Base-by-base conservation (phyloP, 257 asterid species). In the Salvia rosmarinus region DNA sequence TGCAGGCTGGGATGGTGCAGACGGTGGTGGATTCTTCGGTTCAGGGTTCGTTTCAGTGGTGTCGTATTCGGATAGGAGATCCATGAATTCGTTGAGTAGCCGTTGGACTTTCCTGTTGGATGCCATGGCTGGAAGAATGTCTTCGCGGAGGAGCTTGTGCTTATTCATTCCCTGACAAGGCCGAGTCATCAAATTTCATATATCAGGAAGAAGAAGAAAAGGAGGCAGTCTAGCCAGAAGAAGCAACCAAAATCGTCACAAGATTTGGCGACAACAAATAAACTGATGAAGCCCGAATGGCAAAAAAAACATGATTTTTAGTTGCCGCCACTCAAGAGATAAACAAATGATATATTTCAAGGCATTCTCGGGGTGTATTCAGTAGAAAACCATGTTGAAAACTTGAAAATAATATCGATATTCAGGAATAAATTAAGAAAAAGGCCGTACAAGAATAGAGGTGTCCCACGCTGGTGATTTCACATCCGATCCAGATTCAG, bases 41-140 rank as follows among this genome's bases (percentile, higher is more conserved):
- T 65, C 77, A 4, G 47, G 2, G 74, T 68, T 74, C 34, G 75
- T 63, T 75, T 82, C 90, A 14, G 78, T 43, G 39, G 81, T 52
- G 52, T 79, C 86, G 16, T 89, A 89, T 71, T 91, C 99, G 14
- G 92, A 83, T 0, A 95, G 82, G 74, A 85, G 96, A 77, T 88
- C 88, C 89, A 88, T 77, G 78, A 88, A 88, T 82, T 91, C 99
- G 7, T 91, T 89, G 13, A 95, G 95, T 76, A 95, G 70, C 68
- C 99, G 84, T 74, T 95, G 99, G 44, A 95, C 96, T 82, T 95
- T 89, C 43, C 98, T 75, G 79, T 91, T 95, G 3, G 97, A 85
- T 46, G 99, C 99, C 97, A 95, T 88, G 32, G 99, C 96, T n/a
- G 99, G 97, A 71, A 95, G 96, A 75, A 95, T 89, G 66, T 95